Conservation (phyloP, 2,329 filamentous ascomycete genomes). For the Alternaria infectoria region DNA sequence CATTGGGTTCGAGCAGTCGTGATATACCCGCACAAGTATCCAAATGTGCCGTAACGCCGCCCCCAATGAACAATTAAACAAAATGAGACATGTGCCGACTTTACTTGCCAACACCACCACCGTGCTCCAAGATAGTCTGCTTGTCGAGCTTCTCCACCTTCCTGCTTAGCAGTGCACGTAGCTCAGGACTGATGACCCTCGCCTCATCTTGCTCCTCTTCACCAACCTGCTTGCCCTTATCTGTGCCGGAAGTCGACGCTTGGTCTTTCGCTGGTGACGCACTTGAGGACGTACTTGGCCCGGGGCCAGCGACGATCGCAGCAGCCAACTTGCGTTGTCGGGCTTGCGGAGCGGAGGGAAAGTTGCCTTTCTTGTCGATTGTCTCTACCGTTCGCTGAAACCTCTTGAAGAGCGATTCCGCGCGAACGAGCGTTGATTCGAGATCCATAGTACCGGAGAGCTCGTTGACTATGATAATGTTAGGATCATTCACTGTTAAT, state of each 20-base stretch:
- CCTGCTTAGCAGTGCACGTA: conserved; percentile 66
- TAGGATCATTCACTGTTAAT: conserved; percentile 1
- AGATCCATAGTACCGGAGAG: conserved; percentile 92
- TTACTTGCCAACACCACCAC: conserved; percentile 14
- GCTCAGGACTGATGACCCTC: conserved; percentile 67
- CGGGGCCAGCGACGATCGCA: conserved; percentile 40
- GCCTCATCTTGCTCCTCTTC: conserved; percentile 40
- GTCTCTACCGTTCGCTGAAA: conserved; percentile 90
- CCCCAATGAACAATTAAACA: no score
- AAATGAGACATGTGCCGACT: not conserved
- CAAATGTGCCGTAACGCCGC: conserved; percentile 9
- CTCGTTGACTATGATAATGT: conserved; percentile 75
- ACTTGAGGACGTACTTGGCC: conserved; percentile 20
- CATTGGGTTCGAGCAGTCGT: not conserved
- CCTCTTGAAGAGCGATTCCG: conserved; percentile 84
- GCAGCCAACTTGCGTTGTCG: conserved; percentile 56
- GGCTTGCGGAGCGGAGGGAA: conserved; percentile 64
- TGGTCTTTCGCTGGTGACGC: conserved; percentile 24
- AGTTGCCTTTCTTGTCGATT: conserved; percentile 88
- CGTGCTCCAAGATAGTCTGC: conserved; percentile 49
- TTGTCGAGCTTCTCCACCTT: conserved; percentile 62
- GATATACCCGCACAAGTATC: not conserved
- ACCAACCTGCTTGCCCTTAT: conserved; percentile 45
- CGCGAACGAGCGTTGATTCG: conserved; percentile 81
- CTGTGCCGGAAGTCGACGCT: conserved; percentile 36